Evolutionary conservation across 768 basidiomycete species (phyloP), one percentile per base, ranked within the genome.

Genomic region (Boletus pseudopeckii): DNA sequence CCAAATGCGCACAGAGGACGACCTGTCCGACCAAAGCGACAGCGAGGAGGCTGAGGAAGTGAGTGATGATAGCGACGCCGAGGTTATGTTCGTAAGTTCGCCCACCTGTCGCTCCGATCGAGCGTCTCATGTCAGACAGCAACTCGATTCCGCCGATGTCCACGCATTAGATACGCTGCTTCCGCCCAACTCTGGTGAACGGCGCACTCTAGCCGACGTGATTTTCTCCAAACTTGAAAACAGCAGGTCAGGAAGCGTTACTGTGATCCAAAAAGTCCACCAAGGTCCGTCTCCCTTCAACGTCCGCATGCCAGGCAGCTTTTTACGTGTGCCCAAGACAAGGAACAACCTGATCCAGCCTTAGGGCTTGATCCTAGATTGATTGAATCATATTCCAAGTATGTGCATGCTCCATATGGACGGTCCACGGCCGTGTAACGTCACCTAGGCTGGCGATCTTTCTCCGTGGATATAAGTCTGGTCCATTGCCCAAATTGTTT

Each of bases 401-500:
- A 58, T 52, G 88, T 75, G 15, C 1, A 37, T 42, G n/a, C 33
- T 20, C n/a, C 22, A n/a, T 40, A 43, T 39, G 43, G 26, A 34
- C 13, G 8, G 41, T 28, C 6, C 45, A 26, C 24, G 24, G 24
- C 4, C 24, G 3, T 30, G 41, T 65, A 50, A 66, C 44, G 30
- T 10, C 40, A 50, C 22, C 26, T 66, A 98, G 96, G 75, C 80
- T 98, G 50, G 97, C 93, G 17, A 72, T 80, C 54, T 84, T 95
- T 56, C 80, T 99, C 32, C 85, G 81, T 40, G 85, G 86, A 52
- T 98, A 99, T 77, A 92, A 89, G 63, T 94, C 94, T 14, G 95
- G 95, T 1, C 86, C 94, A 1, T 80, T 99, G 1, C 97, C 97
- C 30, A 98, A 98, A 74, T 79, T 94, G 4, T 95, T 99, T 84